Evolutionary conservation across 495 filamentous ascomycete species (phyloP), one percentile per base, ranked within the genome.

Genomic region (Xylaria acuta): DNA sequence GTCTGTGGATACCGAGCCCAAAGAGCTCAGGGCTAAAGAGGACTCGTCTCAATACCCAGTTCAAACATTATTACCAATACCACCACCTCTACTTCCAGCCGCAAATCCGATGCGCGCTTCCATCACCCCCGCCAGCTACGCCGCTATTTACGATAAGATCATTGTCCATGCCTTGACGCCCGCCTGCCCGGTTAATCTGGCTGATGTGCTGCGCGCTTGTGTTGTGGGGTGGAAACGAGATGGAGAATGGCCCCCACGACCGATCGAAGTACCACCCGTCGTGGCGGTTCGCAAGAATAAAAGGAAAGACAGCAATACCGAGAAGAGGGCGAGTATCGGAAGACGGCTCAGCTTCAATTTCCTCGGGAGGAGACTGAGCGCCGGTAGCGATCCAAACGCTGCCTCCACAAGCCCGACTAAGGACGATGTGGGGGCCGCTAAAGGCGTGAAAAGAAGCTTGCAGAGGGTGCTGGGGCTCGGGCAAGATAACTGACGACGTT

Each of bases 221-320:
- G 94, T 98, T 3, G 87, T 91, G 51, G 96, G 96, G 41, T 98
- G 96, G 96, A 95, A 97, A 80, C 87, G 92, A 54, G 94, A 97
- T 77, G 96, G 94, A 25, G 92, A 97, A 77, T 99, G 96, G 96
- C 96, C 96, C 2, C 93, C 95, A 25, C 92, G 91, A 74, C 62
- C 80, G 0, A 77, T 76, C 4, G 80, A 80, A 36, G 75, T 81
- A 0, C 80, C 83, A 30, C 75, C 84, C 1, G 80, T 82, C 14
- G 60, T 83, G 20, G 76, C 80, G 5, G 80, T 82, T 41, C 77
- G 79, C 34, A 78, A 79, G 49, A 84, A 79, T 49, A 79, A 77
- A 41, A 79, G 77, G 67, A 71, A 64, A 56, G 76, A 76, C 0
- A 75, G 63, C 47, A 72, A 51, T 41, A 69, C 67, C 34, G 75